A percentile compares a stretch with the other conserved stretches of the same genome.
Conservation (phyloP, 2,329 filamentous ascomycete genomes). For the Hypoxylon sp. region DNA sequence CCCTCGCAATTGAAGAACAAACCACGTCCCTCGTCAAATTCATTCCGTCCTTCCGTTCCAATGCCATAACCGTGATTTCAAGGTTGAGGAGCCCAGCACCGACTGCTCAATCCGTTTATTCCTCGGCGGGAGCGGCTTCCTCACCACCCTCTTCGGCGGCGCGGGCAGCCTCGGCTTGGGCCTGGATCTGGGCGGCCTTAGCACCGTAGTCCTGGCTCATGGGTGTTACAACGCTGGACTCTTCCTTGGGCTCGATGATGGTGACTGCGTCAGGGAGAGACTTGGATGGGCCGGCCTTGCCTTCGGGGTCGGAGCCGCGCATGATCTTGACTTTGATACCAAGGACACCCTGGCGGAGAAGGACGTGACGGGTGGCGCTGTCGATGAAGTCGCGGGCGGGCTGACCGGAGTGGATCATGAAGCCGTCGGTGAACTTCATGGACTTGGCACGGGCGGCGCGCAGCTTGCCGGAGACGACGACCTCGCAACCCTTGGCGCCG, state of each 20-base stretch:
- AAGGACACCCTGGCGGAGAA: slow-evolving; percentile 99
- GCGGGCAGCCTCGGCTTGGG: slow-evolving; percentile 71
- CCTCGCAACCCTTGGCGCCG: slow-evolving; percentile 99
- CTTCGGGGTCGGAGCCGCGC: slow-evolving; percentile 98
- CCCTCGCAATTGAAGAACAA: slow-evolving; percentile 33
- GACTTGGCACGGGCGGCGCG: slow-evolving; percentile 98
- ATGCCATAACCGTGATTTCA: slow-evolving; percentile 26
- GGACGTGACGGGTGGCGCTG: slow-evolving; percentile 97
- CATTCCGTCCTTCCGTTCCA: slow-evolving; percentile 12
- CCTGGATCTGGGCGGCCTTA: slow-evolving; percentile 78
- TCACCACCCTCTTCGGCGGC: slow-evolving; percentile 67
- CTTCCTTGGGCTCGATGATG: slow-evolving; percentile 99
- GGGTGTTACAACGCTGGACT: slow-evolving; percentile 93
- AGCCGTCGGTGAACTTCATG: slow-evolving; percentile 99
- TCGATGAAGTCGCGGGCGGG: slow-evolving; percentile 99
- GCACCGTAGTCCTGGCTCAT: slow-evolving; percentile 99
- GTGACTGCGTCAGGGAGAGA: slow-evolving; percentile 97
- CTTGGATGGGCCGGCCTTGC: slow-evolving; percentile 98
- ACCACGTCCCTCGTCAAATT: slow-evolving; percentile 26
- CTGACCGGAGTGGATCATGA: slow-evolving; percentile 99
- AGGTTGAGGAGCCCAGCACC: slow-evolving; percentile 53
- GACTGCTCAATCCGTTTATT: slow-evolving; percentile 58
- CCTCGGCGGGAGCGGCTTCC: slow-evolving; percentile 62
- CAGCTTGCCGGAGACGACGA: slow-evolving; percentile 99
- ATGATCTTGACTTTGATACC: slow-evolving; percentile 99